Base-by-base conservation (phyloP, 2,329 filamentous ascomycete genomes). In the Colletotrichum destructivum region DNA sequence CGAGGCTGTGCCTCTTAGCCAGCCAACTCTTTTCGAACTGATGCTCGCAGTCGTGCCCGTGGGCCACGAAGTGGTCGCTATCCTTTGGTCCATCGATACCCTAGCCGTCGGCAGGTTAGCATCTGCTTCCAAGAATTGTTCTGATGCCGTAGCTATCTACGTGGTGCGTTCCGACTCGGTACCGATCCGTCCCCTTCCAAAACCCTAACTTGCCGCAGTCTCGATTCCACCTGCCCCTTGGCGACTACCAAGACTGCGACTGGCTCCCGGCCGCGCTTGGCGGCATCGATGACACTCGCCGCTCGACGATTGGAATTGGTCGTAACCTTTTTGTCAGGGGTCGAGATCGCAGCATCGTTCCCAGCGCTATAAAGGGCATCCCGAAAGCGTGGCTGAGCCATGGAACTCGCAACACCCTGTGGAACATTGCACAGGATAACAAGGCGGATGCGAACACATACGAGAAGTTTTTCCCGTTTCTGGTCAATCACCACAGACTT, bases 161-260 rank as follows among this genome's bases (percentile, higher is more conserved):
- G n/a, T 64, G n/a, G 69, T 69, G 49, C 35, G 59, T 18, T 15
- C 12, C 1, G 6, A 15, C 18, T 21, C 23, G 18, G 23, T 23
- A 38, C 44, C n/a, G 6, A 18, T 2, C 12, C 8, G 15, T 16
- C 12, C 31, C 31, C 42, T 46, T 49, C 23, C 7, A 49, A 42
- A 13, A 23, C n/a, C 23, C 54, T 71, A 4, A 71, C 42, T n/a
- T 54, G 16, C 21, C 21, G 13, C 42, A 71, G 69, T 71, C 69
- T 7, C 38, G 46, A 8, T 71, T 71, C 35, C 46, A 71, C 23
- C 40, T 71, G 5, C 65, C 52, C 7, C 23, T 18, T 2, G 59
- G 69, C 9, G 54, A 69, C 11, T 71, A 59, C 21, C 66, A 63
- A 26, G 54, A 59, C 18, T 71, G 69, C 31, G 65, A 71, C 16